These are phyloP conservation scores for Lipomyces japonicus DNA, from an alignment of 805 yeast genomes.

Conservation along the genomic window DNA sequence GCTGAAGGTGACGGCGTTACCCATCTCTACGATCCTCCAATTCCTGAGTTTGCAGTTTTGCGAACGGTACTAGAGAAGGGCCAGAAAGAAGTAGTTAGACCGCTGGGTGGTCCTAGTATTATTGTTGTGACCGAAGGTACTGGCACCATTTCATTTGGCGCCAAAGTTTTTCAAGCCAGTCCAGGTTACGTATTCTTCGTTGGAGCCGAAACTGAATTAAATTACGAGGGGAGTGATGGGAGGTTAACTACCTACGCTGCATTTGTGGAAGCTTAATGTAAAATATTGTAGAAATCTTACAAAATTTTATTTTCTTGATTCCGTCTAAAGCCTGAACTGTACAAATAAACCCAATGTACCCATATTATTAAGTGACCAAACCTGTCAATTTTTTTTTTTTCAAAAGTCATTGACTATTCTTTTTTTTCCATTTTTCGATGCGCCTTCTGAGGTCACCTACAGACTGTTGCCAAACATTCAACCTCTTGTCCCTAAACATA, in stretches of 20 bases:
- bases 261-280: slow-evolving; percentile 60
- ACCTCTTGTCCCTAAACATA: slow-evolving; percentile 77
- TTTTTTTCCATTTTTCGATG: slow-evolving; percentile 46
- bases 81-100: slow-evolving; percentile 54
- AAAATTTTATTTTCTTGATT: neutral
- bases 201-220: slow-evolving; percentile 69
- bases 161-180: slow-evolving; percentile 45
- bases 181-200: slow-evolving; percentile 81
- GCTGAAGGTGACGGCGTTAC: slow-evolving; percentile 38
- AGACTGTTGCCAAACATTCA: slow-evolving; percentile 55
- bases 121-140: slow-evolving; percentile 76
- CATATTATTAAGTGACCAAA: neutral
- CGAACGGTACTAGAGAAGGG: slow-evolving; percentile 61
- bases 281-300: slow-evolving; percentile 3
- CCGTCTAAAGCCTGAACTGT: neutral
- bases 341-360: neutral
- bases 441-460: slow-evolving; percentile 79
- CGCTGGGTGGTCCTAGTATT: slow-evolving; percentile 82
- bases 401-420: neutral
- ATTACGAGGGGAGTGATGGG: slow-evolving; percentile 40
- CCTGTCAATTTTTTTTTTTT: neutral
- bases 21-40: slow-evolving; percentile 84
- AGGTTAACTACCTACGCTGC: slow-evolving; percentile 84
- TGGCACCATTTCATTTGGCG: slow-evolving; percentile 49
- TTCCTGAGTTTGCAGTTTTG: slow-evolving; percentile 92